Evolutionary conservation across 225 moss, liverwort and hornwort species (phyloP).

Genomic region (Antitrichia curtipendula): DNA sequence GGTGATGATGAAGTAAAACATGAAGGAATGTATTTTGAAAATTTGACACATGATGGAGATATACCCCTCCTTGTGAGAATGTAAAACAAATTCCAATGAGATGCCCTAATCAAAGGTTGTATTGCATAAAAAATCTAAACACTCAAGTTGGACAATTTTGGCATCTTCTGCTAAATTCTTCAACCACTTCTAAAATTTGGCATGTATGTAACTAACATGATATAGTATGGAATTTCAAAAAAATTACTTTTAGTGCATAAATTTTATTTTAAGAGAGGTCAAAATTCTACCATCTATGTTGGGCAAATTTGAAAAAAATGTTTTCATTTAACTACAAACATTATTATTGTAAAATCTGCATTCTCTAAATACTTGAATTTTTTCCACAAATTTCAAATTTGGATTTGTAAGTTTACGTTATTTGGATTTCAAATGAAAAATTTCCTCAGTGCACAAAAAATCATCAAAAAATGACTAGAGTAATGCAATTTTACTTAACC

Average conservation of each 20-base stretch:
- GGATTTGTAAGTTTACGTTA: neutral
- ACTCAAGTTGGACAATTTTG: fast-evolving
- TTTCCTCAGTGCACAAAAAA: fast-evolving
- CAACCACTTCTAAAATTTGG: neutral
- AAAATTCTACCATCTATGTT: neutral
- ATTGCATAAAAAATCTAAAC: fast-evolving
- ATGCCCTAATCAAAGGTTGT: no score
- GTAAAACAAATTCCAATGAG: neutral
- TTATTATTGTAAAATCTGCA: neutral
- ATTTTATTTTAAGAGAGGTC: fast-evolving
- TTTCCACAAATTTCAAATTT: neutral
- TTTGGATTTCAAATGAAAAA: neutral
- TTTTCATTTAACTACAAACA: neutral
- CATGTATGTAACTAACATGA: neutral
- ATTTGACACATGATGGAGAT: neutral
- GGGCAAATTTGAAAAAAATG: neutral
- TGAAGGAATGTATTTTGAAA: fast-evolving
- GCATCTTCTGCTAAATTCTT: neutral
- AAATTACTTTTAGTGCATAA: neutral
- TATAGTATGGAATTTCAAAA: neutral
- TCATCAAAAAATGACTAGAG: neutral
- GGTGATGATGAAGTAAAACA: neutral
- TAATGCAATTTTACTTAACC: neutral
- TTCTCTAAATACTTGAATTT: neutral
- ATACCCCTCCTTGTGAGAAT: fast-evolving